Percentiles rank a stretch among this genome's conserved stretches.
These are phyloP conservation scores for Pseudozyma tsukubaensis DNA, from an alignment of 1,284 basidiomycete species.

Conservation along the genomic window DNA sequence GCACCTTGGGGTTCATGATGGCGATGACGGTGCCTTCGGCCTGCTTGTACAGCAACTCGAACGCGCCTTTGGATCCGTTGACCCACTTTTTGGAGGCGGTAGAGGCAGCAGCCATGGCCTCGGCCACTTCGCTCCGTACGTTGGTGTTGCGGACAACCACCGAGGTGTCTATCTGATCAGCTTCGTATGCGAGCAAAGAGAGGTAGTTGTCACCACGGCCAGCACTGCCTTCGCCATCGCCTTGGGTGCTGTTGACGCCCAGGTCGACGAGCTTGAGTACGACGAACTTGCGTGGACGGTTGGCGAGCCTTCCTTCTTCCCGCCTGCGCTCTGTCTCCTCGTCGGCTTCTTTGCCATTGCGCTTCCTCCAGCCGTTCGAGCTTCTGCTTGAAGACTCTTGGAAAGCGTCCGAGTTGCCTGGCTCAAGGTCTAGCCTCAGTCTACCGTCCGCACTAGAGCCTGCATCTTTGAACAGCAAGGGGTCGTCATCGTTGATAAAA, in stretches of 20 bases:
- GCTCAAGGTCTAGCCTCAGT: constrained; percentile 38
- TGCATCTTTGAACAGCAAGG: constrained; percentile 32
- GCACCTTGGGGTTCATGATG: constrained; percentile 85
- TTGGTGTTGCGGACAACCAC: constrained; percentile 9
- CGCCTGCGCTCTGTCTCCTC: constrained; percentile 71
- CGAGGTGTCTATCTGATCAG: constrained; percentile 74
- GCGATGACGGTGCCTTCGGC: constrained; percentile 89
- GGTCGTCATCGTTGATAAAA: constrained; percentile 22
- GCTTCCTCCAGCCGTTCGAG: constrained; percentile 1
- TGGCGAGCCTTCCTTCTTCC: constrained; percentile 12
- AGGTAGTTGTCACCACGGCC: constrained; percentile 83
- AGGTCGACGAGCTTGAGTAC: constrained; percentile 87
- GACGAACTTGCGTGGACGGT: constrained; percentile 80
- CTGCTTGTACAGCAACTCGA: constrained; percentile 84
- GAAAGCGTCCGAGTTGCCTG: constrained; percentile 30
- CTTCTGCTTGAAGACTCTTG: background rate
- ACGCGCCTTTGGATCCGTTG: constrained; percentile 91
- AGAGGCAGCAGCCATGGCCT: constrained; percentile 10
- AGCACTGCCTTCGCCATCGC: constrained; percentile 65
- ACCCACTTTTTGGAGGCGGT: constrained; percentile 75
- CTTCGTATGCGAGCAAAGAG: constrained; percentile 86
- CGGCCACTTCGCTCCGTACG: constrained; percentile 30
- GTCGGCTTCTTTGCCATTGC: constrained; percentile 63
- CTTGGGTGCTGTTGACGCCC: constrained; percentile 73
- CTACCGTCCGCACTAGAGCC: constrained; percentile 11